Evolutionary conservation across 176 grass and related monocot species (phyloP), one percentile per base, ranked within the genome.

Genomic region (Avena sativa): DNA sequence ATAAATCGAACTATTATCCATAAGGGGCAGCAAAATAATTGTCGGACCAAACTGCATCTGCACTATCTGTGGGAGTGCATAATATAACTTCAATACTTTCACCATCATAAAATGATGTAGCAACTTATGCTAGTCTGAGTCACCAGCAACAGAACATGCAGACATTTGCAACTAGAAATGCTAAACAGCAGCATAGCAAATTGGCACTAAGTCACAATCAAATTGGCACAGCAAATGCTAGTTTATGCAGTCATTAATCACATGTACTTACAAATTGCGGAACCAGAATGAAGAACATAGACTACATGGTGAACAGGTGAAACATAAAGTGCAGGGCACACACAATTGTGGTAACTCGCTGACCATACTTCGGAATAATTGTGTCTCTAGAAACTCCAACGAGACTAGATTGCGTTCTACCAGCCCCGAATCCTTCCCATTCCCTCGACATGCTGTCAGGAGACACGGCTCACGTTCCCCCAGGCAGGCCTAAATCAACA

Each of bases 201-300:
- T 19, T 8, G 52, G 16, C 23, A 34, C 17, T 57, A 34, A 3
- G 86, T 44, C 56, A 55, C 11, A 17, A 57, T 63, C 7, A 49
- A 46, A 84, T 0, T 1, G 3, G 50, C 13, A 36, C 16, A 46
- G 2, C 25, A 74, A 66, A 67, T 34, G 6, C 84, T 16, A 48
- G 19, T 62, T 71, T 49, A 63, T 67, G 9, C 9, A 68, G 46
- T 72, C 23, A 10, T 36, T 72, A 83, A 34, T 71, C 16, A 46
- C 10, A 71, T 61, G 47, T 26, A 71, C 6, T 70, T 17, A 36
- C 7, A 82, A 81, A 62, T 28, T 21, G 16, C 55, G 19, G 79
- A 6, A 87, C 36, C 57, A 59, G 50, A 79, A 87, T 87, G 57
- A 49, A 34, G 80, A 44, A 57, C 57, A 14, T 14, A 66, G 21